These are phyloP conservation scores for Ceratobasidium sp. DNA, from an alignment of 1,284 basidiomycete species.

Conservation along the genomic window DNA sequence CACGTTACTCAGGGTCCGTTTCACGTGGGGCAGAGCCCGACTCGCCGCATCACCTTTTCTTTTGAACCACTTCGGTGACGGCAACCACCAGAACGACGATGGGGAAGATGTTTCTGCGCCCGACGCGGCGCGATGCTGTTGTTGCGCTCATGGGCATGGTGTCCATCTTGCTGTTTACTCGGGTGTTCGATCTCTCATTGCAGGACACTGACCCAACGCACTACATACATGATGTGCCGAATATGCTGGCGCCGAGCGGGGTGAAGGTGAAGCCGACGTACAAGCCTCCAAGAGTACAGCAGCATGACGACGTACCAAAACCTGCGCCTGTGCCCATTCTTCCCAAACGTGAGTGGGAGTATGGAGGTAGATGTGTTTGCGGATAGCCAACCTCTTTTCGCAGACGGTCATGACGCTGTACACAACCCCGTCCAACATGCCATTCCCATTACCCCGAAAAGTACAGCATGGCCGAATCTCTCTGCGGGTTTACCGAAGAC, in stretches of 20 bases:
- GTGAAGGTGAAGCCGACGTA: background rate
- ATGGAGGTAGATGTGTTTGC: background rate
- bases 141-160: conserved; percentile 26
- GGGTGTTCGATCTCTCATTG: conserved; percentile 18
- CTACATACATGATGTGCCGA: background rate
- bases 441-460: background rate
- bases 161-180: conserved; percentile 33
- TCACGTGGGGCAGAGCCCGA: no score
- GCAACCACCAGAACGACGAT: background rate
- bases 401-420: conserved; percentile 23
- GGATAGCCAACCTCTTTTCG: conserved; percentile 3
- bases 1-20: no score
- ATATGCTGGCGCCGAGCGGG: background rate
- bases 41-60: background rate
- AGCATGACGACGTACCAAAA: conserved; percentile 25
- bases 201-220: background rate
- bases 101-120: conserved; percentile 30
- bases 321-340: conserved; percentile 26
- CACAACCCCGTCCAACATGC: conserved; percentile 21
- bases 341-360: conserved; percentile 32
- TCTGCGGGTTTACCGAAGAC: conserved; percentile 37
- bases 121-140: conserved; percentile 24
- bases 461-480: conserved; percentile 27
- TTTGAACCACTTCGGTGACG: background rate
- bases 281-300: conserved; percentile 9